Conservation (phyloP, 192 early-diverging fungal genomes). For the Dispira parvispora region DNA sequence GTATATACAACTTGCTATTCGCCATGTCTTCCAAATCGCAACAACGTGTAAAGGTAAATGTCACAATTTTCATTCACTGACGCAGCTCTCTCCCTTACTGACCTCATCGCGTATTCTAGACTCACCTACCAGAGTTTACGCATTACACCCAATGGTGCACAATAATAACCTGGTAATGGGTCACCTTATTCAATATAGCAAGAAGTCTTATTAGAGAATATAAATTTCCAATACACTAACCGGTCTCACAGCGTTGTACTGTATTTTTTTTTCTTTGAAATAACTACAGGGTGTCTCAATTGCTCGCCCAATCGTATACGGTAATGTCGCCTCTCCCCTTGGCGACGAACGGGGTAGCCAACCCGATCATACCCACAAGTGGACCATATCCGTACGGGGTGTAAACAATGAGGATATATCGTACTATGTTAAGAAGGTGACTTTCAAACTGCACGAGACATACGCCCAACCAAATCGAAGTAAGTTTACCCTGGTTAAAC, state of each 20-base stretch:
- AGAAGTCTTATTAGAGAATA: background rate
- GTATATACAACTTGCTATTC: no score
- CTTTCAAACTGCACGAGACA: slow-evolving; percentile 91
- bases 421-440: slow-evolving; percentile 72
- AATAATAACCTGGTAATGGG: background rate
- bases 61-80: background rate
- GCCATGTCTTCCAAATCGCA: slow-evolving; percentile 4
- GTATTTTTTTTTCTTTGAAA: background rate
- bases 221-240: background rate
- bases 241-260: background rate
- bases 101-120: background rate
- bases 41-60: slow-evolving; percentile 4
- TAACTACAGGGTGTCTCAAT: slow-evolving; percentile 37
- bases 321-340: slow-evolving; percentile 61
- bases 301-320: slow-evolving; percentile 71
- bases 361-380: slow-evolving; percentile 86
- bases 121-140: background rate
- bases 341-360: slow-evolving; percentile 42
- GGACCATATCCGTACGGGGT: slow-evolving; percentile 81
- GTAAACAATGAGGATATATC: slow-evolving; percentile 75
- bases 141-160: background rate
- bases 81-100: background rate
- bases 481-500: slow-evolving; percentile 17
- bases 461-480: slow-evolving; percentile 44
- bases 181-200: background rate